These are phyloP conservation scores for Thuidium tamariscinum DNA, from an alignment of 225 moss, liverwort and hornwort genomes.

Conservation along the genomic window DNA sequence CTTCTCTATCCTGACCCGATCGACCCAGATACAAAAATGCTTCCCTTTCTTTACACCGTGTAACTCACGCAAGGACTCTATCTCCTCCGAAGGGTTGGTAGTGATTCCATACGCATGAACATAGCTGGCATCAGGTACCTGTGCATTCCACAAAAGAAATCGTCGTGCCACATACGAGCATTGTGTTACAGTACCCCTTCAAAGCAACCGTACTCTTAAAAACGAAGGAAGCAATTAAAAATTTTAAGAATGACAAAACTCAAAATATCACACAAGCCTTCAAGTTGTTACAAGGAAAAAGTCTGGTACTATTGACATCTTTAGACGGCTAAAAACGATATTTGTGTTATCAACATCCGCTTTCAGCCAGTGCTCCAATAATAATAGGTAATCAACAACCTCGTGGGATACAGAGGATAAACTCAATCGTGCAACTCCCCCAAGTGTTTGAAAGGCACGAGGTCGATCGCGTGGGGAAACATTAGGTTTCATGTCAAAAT, in stretches of 20 bases:
- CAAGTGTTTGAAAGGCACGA: slow-evolving; percentile 19
- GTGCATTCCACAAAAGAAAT: not conserved
- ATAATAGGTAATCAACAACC: slow-evolving; percentile 61
- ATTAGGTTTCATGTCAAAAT: slow-evolving; percentile 60
- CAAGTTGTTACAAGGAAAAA: not conserved
- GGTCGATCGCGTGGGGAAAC: slow-evolving; percentile 70
- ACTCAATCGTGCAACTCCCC: slow-evolving; percentile 13
- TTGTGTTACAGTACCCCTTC: not conserved
- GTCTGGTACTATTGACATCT: slow-evolving; percentile 32
- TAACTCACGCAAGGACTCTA: slow-evolving; percentile 22
- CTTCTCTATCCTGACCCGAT: slow-evolving; percentile 50
- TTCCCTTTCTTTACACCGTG: slow-evolving; percentile 45
- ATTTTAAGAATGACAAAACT: not conserved
- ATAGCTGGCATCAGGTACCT: slow-evolving; percentile 44
- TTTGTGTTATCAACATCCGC: slow-evolving; percentile 65
- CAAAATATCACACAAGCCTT: not conserved
- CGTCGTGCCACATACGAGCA: not conserved
- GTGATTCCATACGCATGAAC: slow-evolving; percentile 49
- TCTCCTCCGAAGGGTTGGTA: slow-evolving; percentile 15
- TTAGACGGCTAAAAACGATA: slow-evolving; percentile 51
- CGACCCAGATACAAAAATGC: slow-evolving; percentile 62
- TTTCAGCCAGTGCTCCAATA: slow-evolving; percentile 72
- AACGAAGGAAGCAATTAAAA: not conserved
- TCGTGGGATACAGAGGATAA: slow-evolving; percentile 50
- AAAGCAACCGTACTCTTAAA: not conserved